Evolutionary conservation across 768 basidiomycete genomes (phyloP).

Genomic region (Mycena leptocephala): DNA sequence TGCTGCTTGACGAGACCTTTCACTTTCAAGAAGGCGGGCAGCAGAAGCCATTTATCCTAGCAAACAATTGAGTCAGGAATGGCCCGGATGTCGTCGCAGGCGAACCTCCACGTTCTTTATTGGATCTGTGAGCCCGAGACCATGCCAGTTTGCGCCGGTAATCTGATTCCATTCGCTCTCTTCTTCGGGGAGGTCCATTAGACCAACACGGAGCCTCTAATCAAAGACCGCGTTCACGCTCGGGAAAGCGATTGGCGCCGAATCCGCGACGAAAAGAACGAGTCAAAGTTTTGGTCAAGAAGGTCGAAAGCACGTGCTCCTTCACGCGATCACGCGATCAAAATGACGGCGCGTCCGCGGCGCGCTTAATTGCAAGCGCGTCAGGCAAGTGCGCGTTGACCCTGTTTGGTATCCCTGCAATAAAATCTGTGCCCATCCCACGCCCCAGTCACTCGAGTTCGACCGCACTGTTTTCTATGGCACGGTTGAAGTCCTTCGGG

Average conservation of each 20-base stretch:
- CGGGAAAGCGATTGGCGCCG: background rate
- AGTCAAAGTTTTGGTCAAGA: slow-evolving; percentile 5
- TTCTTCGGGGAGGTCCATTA: slow-evolving; percentile 41
- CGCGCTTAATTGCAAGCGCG: no score
- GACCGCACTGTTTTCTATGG: no score
- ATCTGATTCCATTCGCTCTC: slow-evolving; percentile 74
- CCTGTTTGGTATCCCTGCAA: no score
- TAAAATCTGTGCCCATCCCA: no score
- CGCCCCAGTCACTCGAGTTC: no score
- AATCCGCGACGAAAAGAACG: background rate
- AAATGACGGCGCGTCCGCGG: background rate
- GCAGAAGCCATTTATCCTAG: slow-evolving; percentile 98
- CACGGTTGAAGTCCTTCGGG: background rate
- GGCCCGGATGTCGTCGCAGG: slow-evolving; percentile 24
- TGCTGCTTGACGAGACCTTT: slow-evolving; percentile 99
- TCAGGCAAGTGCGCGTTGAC: no score
- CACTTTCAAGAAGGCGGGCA: slow-evolving; percentile 97
- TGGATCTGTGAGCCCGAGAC: slow-evolving; percentile 88
- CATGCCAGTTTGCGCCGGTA: slow-evolving; percentile 76
- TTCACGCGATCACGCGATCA: slow-evolving; percentile 21
- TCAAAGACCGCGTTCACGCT: background rate
- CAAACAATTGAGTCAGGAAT: slow-evolving; percentile 22
- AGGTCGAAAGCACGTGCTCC: background rate
- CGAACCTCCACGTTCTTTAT: slow-evolving; percentile 93
- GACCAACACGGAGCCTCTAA: background rate